Evolutionary conservation across 1,284 basidiomycete genomes (phyloP).

Genomic region (Sanguinoderma infundibulare): DNA sequence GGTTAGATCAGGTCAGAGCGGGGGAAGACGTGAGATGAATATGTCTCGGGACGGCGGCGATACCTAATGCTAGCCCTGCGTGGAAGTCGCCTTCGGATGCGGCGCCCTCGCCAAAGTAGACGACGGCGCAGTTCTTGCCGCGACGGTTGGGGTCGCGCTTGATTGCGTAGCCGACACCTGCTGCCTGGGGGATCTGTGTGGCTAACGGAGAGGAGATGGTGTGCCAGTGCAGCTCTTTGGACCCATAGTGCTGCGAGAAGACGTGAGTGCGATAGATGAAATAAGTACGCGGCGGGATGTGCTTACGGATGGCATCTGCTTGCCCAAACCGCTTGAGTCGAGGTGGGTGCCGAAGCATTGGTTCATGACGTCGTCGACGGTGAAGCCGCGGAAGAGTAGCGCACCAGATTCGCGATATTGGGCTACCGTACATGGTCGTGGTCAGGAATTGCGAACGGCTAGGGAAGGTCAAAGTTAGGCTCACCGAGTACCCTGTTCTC

Average conservation of each 20-base stretch:
- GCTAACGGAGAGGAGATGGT: constrained; percentile 94
- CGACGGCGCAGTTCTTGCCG: constrained; percentile 80
- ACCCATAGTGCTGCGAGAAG: constrained; percentile 79
- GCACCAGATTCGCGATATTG: constrained; percentile 93
- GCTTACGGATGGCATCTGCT: constrained; percentile 86
- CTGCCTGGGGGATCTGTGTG: constrained; percentile 95
- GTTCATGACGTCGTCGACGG: constrained; percentile 75
- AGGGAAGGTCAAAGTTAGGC: constrained; percentile 15
- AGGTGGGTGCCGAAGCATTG: constrained; percentile 89
- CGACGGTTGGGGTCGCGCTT: constrained; percentile 79
- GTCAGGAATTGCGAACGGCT: not conserved
- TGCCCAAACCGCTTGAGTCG: constrained; percentile 84
- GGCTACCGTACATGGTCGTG: constrained; percentile 44
- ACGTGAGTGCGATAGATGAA: not conserved
- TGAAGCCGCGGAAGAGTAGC: constrained; percentile 86
- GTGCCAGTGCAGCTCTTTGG: constrained; percentile 85
- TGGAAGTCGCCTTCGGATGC: constrained; percentile 83
- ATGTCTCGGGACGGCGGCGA: not conserved
- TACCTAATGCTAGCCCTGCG: constrained; percentile 69
- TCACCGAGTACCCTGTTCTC: constrained; percentile 62
- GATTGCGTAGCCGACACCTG: constrained; percentile 90
- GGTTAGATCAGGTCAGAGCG: not conserved
- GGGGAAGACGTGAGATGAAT: no score
- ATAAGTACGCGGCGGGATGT: not conserved
- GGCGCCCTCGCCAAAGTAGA: constrained; percentile 90